Percentiles rank a stretch among this genome's conserved stretches.
phyloP scores from a whole-genome alignment of 768 basidiomycete species.

The Tulasnella sp. region DNA sequence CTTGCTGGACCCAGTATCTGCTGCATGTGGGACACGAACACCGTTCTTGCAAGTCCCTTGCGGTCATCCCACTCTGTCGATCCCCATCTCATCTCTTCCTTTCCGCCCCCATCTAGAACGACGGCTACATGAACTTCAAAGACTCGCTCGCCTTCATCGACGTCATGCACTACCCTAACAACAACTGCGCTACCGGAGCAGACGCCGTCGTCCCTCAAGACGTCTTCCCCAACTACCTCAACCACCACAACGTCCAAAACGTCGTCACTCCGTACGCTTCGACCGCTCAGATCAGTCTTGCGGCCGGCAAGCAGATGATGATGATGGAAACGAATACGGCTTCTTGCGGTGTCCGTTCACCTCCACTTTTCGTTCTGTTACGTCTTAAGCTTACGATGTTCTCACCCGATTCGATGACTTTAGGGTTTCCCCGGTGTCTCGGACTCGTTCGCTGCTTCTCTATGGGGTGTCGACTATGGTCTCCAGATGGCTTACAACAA shows the following conservation, averaged over 20 bases:
- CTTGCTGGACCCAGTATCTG: conserved; percentile 69
- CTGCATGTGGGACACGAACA: conserved; percentile 54
- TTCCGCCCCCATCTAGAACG: background rate
- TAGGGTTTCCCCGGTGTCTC: conserved; percentile 55
- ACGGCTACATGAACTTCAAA: conserved; percentile 27
- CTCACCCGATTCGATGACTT: conserved; percentile 30
- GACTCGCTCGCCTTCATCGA: conserved; percentile 20
- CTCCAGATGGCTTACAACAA: conserved; percentile 40
- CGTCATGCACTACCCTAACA: conserved; percentile 33
- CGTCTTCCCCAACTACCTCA: conserved; percentile 31
- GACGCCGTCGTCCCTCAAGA: conserved; percentile 19
- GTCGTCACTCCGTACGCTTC: conserved; percentile 24
- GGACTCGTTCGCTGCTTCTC: conserved; percentile 54
- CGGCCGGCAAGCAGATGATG: conserved; percentile 50
- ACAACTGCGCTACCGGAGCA: conserved; percentile 26
- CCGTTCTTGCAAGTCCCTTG: background rate
- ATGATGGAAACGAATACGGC: conserved; percentile 72
- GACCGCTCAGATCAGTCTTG: conserved; percentile 37
- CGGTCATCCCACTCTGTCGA: background rate
- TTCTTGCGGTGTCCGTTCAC: conserved; percentile 51
- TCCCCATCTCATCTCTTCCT: background rate
- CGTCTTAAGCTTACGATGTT: conserved; percentile 46
- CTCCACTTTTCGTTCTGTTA: background rate
- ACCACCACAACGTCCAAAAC: conserved; percentile 9
- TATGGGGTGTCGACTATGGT: conserved; percentile 58